phyloP scores from a whole-genome alignment of 202 grass and related monocot genomes.

The Digitaria exilis region DNA sequence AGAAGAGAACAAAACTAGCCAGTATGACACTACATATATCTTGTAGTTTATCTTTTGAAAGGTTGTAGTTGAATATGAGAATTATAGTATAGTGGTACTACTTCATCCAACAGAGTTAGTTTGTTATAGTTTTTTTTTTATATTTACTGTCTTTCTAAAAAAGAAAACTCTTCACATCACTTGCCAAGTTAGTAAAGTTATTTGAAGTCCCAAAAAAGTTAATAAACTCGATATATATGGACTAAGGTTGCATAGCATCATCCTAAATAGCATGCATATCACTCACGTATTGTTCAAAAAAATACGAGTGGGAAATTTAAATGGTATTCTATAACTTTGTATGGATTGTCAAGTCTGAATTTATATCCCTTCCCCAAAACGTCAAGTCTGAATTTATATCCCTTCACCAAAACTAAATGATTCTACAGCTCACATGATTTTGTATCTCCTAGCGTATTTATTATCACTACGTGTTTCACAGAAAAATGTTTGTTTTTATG shows the following conservation, averaged over 20 bases:
- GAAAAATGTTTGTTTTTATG: background rate
- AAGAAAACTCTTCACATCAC: too few relatives aligned
- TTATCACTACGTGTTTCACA: too few relatives aligned
- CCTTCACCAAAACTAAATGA: background rate
- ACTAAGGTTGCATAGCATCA: background rate
- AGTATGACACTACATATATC: background rate
- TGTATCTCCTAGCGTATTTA: background rate
- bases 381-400: too few relatives aligned
- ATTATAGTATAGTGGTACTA: background rate
- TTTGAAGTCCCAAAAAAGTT: background rate
- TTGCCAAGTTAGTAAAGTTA: background rate
- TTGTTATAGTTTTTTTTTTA: background rate
- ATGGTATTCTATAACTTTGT: background rate
- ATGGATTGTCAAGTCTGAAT: background rate
- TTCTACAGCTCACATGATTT: background rate
- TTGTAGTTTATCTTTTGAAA: too few relatives aligned
- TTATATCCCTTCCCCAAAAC: too few relatives aligned
- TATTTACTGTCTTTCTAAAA: too few relatives aligned
- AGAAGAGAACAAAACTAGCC: background rate
- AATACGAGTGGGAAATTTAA: background rate
- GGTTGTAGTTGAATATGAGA: background rate
- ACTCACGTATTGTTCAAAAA: background rate
- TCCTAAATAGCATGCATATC: too few relatives aligned
- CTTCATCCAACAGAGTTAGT: background rate
- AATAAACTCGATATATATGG: background rate